Evolutionary conservation across 306 rosid genomes (phyloP).

Genomic region (Cicer pinnatifidum): DNA sequence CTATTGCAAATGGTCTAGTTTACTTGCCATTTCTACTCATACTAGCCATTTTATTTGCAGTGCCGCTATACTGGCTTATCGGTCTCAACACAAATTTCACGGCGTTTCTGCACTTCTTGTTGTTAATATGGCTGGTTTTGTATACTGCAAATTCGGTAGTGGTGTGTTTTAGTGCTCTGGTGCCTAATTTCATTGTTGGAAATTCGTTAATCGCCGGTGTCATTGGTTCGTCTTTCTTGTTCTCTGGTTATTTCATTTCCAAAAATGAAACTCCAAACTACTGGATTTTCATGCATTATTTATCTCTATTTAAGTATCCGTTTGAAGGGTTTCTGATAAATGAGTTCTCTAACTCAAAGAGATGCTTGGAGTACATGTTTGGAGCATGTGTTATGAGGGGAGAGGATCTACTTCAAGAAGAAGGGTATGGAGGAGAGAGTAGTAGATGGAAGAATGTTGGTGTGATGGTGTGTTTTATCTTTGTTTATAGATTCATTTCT

Average conservation of each 20-base stretch:
- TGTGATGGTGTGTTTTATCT: slow-evolving; percentile 75
- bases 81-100: slow-evolving; percentile 69
- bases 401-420: slow-evolving; percentile 74
- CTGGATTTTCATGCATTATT: slow-evolving; percentile 90
- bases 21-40: slow-evolving; percentile 89
- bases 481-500: slow-evolving; percentile 88
- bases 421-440: slow-evolving; percentile 76
- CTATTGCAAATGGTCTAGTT: slow-evolving; percentile 85
- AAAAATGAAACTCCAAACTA: slow-evolving; percentile 70
- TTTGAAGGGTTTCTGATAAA: slow-evolving; percentile 91
- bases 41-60: slow-evolving; percentile 69
- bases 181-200: slow-evolving; percentile 92
- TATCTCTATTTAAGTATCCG: slow-evolving; percentile 89
- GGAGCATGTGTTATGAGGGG: slow-evolving; percentile 72
- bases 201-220: slow-evolving; percentile 88
- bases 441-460: slow-evolving; percentile 78
- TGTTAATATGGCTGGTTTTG: slow-evolving; percentile 75
- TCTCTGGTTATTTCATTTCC: slow-evolving; percentile 94
- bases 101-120: slow-evolving; percentile 65
- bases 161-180: slow-evolving; percentile 88
- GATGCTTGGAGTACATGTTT: slow-evolving; percentile 77
- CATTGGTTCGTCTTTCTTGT: slow-evolving; percentile 88
- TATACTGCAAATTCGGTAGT: slow-evolving; percentile 91
- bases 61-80: slow-evolving; percentile 76
- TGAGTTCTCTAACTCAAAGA: slow-evolving; percentile 80